Conservation (phyloP, 1,139 yeast genomes). For the Yueomyces sp. region DNA sequence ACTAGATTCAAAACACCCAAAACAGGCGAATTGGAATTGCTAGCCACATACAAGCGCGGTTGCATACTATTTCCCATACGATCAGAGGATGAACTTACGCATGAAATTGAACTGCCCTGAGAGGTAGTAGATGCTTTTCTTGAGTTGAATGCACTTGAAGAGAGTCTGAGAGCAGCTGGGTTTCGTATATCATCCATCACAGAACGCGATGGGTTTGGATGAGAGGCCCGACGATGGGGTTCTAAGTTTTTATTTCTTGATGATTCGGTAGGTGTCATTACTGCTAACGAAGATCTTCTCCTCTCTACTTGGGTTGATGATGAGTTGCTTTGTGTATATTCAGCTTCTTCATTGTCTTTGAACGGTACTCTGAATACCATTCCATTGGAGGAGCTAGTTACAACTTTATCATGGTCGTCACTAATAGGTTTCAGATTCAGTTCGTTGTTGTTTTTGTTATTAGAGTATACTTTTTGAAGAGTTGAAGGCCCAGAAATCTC, state of each 20-base stretch:
- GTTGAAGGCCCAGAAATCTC: neutral
- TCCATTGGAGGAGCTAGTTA: slow-evolving; percentile 22
- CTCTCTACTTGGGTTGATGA: slow-evolving; percentile 1
- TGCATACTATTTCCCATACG: slow-evolving; percentile 16
- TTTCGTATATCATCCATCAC: neutral
- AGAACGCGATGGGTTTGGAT: slow-evolving; percentile 10
- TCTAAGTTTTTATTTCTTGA: slow-evolving; percentile 2
- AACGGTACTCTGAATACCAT: slow-evolving; percentile 50
- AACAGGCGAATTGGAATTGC: slow-evolving; percentile 8
- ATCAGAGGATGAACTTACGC: slow-evolving; percentile 22
- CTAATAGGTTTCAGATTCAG: too few species aligned
- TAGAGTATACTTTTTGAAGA: neutral
- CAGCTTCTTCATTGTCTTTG: slow-evolving; percentile 29
- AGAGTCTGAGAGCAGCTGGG: slow-evolving; percentile 4
- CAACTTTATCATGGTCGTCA: slow-evolving; percentile 2
- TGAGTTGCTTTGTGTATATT: slow-evolving; percentile 1
- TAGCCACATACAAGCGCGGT: slow-evolving; percentile 5
- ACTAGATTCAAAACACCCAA: slow-evolving; percentile 19
- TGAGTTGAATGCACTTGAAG: slow-evolving; percentile 13
- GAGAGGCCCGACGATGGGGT: slow-evolving; percentile 18
- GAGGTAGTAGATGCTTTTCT: slow-evolving; percentile 25
- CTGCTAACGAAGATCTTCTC: slow-evolving; percentile 12
- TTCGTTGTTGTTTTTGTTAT: neutral
- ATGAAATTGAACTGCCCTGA: slow-evolving; percentile 21
- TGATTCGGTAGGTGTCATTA: slow-evolving; percentile 7